A percentile compares a stretch with the other conserved stretches of the same genome.
phyloP scores from a whole-genome alignment of 1,284 basidiomycete species.

The Ustilago crameri region DNA sequence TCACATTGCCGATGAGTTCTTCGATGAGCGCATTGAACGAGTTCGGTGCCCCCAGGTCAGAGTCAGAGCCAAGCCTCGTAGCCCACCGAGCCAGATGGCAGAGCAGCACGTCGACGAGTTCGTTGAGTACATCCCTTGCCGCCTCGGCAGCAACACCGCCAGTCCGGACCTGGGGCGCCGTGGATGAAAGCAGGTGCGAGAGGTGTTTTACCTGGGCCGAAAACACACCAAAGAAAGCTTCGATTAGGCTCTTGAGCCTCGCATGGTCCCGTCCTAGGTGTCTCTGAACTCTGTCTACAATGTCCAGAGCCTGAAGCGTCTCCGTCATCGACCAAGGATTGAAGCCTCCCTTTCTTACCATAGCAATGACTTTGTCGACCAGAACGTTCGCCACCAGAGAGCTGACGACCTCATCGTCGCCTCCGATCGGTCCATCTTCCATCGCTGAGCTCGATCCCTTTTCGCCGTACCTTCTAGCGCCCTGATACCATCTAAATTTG shows the following conservation, averaged over 20 bases:
- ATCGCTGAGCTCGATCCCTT: neutral
- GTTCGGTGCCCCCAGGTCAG: neutral
- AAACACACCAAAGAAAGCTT: conserved; percentile 19
- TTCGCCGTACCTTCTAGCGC: conserved; percentile 15
- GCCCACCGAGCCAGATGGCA: conserved; percentile 11
- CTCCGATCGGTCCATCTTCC: conserved; percentile 31
- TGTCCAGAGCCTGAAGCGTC: conserved; percentile 25
- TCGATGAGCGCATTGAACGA: conserved; percentile 7
- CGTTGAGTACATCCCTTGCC: neutral
- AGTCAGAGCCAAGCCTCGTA: neutral
- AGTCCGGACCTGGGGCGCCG: too few relatives aligned
- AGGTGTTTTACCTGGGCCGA: conserved; percentile 9
- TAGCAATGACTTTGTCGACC: conserved; percentile 29
- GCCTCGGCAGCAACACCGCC: neutral
- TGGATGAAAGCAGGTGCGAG: too few relatives aligned
- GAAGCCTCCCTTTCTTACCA: conserved; percentile 42
- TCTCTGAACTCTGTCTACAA: conserved; percentile 37
- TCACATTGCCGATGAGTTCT: neutral
- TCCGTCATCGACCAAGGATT: conserved; percentile 46
- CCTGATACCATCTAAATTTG: conserved; percentile 24
- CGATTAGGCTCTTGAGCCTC: conserved; percentile 31
- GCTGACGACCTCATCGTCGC: conserved; percentile 56
- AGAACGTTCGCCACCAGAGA: conserved; percentile 50
- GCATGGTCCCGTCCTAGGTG: conserved; percentile 32
- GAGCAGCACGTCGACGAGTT: conserved; percentile 9